These are phyloP conservation scores for Wickerhamomyces mucosus DNA, from an alignment of 805 yeast species.

Conservation along the genomic window DNA sequence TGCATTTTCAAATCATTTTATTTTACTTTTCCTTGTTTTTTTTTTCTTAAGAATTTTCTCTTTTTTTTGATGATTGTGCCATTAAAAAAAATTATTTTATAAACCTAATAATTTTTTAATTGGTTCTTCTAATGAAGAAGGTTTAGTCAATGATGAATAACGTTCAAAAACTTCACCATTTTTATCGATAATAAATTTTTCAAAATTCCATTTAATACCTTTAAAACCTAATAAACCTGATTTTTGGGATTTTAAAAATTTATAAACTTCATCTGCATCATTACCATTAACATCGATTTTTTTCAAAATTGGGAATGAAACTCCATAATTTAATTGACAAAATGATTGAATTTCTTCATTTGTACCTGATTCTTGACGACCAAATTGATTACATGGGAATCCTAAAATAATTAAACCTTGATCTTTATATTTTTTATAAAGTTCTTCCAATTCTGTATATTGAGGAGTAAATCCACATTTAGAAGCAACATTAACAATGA, in stretches of 20 bases:
- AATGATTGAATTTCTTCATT: conserved; percentile 64
- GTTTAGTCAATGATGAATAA: conserved; percentile 60
- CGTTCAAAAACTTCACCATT: conserved; percentile 58
- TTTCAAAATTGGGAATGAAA: conserved; percentile 78
- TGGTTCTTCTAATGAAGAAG: conserved; percentile 45
- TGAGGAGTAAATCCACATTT: conserved; percentile 81
- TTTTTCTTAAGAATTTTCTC: too few species aligned
- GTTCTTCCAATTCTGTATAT: conserved; percentile 59
- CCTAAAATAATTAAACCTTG: conserved; percentile 65
- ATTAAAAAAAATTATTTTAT: too few species aligned
- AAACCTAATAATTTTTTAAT: conserved; percentile 46
- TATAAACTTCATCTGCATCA: conserved; percentile 70
- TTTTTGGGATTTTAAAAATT: conserved; percentile 63
- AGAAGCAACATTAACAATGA: conserved; percentile 83
- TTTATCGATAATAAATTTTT: conserved; percentile 54
- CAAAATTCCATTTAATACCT: conserved; percentile 74
- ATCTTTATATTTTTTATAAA: conserved; percentile 58
- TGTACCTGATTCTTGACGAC: conserved; percentile 65
- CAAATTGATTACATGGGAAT: conserved; percentile 90
- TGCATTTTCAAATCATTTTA: too few species aligned
- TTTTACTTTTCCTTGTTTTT: too few species aligned
- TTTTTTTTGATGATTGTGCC: too few species aligned
- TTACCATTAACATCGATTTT: conserved; percentile 88
- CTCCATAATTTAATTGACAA: conserved; percentile 81
- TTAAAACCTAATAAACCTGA: conserved; percentile 54